These are phyloP conservation scores for Pleurotus giganteus DNA, from an alignment of 768 basidiomycete genomes.

Conservation along the genomic window DNA sequence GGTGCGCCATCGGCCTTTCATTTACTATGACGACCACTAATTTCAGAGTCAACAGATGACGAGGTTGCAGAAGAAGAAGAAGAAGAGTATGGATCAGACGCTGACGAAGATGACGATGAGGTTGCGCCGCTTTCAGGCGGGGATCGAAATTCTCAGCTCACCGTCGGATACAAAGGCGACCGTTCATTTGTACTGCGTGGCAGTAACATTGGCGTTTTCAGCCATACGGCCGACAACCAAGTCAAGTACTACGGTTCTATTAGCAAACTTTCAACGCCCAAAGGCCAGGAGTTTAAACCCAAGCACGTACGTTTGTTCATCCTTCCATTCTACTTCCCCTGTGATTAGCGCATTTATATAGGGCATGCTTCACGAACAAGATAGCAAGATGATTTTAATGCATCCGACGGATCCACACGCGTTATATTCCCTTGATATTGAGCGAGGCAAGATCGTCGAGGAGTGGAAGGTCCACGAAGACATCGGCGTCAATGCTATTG, in stretches of 20 bases:
- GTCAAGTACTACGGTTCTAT: constrained; percentile 89
- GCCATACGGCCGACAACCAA: constrained; percentile 61
- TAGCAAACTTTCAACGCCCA: constrained; percentile 72
- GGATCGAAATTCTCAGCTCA: constrained; percentile 83
- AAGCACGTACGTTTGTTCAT: constrained; percentile 56
- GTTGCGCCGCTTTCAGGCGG: constrained; percentile 43
- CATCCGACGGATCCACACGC: constrained; percentile 79
- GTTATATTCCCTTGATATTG: constrained; percentile 88
- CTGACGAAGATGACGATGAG: constrained; percentile 41
- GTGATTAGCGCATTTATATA: constrained; percentile 25
- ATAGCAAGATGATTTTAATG: constrained; percentile 92
- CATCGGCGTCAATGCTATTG: constrained; percentile 82
- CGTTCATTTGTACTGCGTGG: constrained; percentile 92
- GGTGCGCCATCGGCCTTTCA: constrained; percentile 34
- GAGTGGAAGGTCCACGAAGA: constrained; percentile 98
- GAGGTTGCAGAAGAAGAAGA: constrained; percentile 36
- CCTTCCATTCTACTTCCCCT: neutral
- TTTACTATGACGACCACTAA: constrained; percentile 9
- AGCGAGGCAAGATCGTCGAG: constrained; percentile 94
- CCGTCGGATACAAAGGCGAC: constrained; percentile 94
- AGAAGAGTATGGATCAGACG: constrained; percentile 8
- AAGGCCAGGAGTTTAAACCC: constrained; percentile 84
- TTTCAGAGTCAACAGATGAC: constrained; percentile 42
- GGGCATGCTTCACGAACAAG: constrained; percentile 98
- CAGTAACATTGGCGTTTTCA: constrained; percentile 89